phyloP scores from a whole-genome alignment of 2,329 filamentous ascomycete species.

The Apiospora hydei region DNA sequence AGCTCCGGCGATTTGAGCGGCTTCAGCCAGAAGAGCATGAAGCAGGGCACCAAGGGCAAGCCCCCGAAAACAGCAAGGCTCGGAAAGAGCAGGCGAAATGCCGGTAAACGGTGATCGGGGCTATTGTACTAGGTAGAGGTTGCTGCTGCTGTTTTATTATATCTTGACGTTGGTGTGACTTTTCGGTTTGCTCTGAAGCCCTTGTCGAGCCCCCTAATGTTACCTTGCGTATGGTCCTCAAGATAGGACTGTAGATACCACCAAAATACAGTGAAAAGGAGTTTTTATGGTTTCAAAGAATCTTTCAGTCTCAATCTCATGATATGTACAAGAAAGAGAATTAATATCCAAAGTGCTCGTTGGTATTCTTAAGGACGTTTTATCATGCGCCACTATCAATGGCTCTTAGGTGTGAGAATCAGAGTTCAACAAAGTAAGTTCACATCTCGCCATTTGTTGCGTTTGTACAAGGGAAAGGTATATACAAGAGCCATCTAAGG shows the following conservation, averaged over 20 bases:
- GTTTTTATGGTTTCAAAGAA: neutral
- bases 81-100: slow-evolving; percentile 61
- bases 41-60: slow-evolving; percentile 55
- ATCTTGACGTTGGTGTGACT: neutral
- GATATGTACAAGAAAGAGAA: too few relatives aligned
- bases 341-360: neutral
- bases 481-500: slow-evolving; percentile 13
- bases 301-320: neutral
- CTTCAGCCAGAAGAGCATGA: slow-evolving; percentile 89
- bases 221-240: slow-evolving; percentile 14
- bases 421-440: too few relatives aligned
- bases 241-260: slow-evolving; percentile 21
- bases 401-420: too few relatives aligned
- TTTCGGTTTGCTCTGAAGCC: neutral
- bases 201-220: neutral
- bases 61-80: slow-evolving; percentile 50
- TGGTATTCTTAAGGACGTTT: too few relatives aligned
- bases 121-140: slow-evolving; percentile 24
- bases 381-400: too few relatives aligned
- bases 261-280: slow-evolving; percentile 22
- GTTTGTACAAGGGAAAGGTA: slow-evolving; percentile 2
- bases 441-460: too few relatives aligned
- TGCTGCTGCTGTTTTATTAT: slow-evolving; percentile 8
- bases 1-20: slow-evolving; percentile 82
- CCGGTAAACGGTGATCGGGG: slow-evolving; percentile 45